Evolutionary conservation across 2,329 filamentous ascomycete species (phyloP), one percentile per base, ranked within the genome.

Genomic region (Zymoseptoria tritici): DNA sequence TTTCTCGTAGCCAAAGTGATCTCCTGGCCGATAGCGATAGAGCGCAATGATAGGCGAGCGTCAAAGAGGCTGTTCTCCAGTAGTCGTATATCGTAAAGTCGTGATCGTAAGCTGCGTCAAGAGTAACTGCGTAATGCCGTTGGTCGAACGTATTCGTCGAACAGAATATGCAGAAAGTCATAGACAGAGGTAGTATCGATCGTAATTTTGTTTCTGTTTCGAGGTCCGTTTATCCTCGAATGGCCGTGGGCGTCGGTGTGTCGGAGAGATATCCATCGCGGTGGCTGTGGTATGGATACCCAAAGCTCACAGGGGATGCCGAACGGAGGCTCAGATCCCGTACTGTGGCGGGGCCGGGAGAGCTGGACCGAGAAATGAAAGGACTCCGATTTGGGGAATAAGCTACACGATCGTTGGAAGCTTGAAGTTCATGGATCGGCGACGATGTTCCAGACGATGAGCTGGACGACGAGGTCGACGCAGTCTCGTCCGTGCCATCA

Each of bases 201-300:
- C 36, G 36, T 46, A n/a, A 11, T 16, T 46, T 46, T 46, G 13
- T 11, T 7, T 57, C 11, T 46, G 13, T 11, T 7, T 57, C 11
- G 29, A 36, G 26, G 54, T 16, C 50, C 7, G 53, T 57, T 70
- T 60, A 75, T 49, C 72, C 72, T 54, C 65, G 70, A 24, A 74
- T 75, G 31, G 73, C 72, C 7, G 72, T 74, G 49, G 70, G 71
- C 29, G 68, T 67, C 4, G 62, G 68, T 1, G 71, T 66, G 22
- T 74, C 72, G 36, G 68, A 69, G 21, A 73, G 65, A 54, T 72
- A 73, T 57, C 70, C 68, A 56, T 73, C 69, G 49, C 70, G 71
- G 56, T 67, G 63, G 57, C 65, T 64, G 56, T 70, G 65, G 60
- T 73, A 73, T n/a, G 70, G 72, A 67, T 72, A 74, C 9, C 72